Evolutionary conservation across 768 basidiomycete species (phyloP), one percentile per base, ranked within the genome.

Genomic region (Russula griseocarnosa): DNA sequence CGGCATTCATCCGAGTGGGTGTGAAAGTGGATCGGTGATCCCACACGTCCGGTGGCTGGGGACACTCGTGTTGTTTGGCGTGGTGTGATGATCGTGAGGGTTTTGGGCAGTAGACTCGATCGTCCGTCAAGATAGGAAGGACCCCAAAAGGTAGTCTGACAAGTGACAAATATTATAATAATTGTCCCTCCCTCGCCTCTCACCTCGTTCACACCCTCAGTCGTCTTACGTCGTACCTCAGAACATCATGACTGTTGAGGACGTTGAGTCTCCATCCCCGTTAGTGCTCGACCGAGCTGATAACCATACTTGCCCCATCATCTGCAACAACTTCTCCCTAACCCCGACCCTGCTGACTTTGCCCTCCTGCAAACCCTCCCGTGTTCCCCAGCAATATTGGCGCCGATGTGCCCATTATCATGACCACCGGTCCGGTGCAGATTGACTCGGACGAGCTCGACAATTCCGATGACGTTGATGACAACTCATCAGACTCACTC

Each of bases 401-500:
- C 2, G 42, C 44, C 30, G 32, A 54, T n/a, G n/a, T n/a, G 7
- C 5, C 24, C 14, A 26, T n/a, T 40, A 34, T 46, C 22, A 53
- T 32, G 16, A 32, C 28, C 18, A 16, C 38, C 24, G 54, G 60
- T n/a, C 58, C 44, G 3, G 3, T 49, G 30, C 22, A 40, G 9
- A 34, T 52, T 30, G 59, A 51, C 13, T 34, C 22, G 10, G 60
- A 55, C 18, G 44, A 20, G 6, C n/a, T 34, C 50, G 77, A 79
- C 63, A n/a, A n/a, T n/a, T n/a, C n/a, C n/a, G n/a, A n/a, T n/a
- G 75, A 73, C 67, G 67, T 69, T 34, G 68, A 66, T n/a, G 79
- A 78, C n/a, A 79, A 80, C 61, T 74, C 78, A 0, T 80, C 79
- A 8, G 72, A 73, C 1, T 55, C 28, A 6, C 54, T 82, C 55